Evolutionary conservation across 495 filamentous ascomycete genomes (phyloP), one percentile per base, ranked within the genome.

Genomic region (Penicillium lagena): DNA sequence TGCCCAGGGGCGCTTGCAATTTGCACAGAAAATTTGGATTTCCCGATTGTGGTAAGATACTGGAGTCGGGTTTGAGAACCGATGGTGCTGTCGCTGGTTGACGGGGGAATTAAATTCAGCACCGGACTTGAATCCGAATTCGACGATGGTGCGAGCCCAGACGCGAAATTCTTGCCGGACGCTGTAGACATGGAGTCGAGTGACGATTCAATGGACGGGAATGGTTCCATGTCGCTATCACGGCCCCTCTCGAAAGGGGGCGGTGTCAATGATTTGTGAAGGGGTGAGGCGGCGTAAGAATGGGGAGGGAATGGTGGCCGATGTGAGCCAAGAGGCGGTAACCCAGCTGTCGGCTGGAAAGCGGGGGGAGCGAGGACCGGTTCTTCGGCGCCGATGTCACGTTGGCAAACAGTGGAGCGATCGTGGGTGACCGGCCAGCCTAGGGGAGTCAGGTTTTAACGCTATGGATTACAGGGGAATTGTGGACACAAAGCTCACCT

Each of bases 1-100:
- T 3, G 84, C 63, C 47, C 82, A 88, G 4, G 85, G 63, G 13
- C 82, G 78, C 48, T 84, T 83, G 59, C 90, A 96, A 12, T 80
- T 79, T 1, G 90, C 86, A 60, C 90, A 96, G 54, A 89, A 95
- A 12, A 95, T 91, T 51, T 93, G 85, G 12, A 91, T 83, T 66
- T 82, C 60, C 74, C 58, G 62, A 34, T 55, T 62, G 40, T 64
- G 62, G 53, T 62, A 68, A 28, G 64, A 68, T 4, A 66, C 63
- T 2, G 70, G 70, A 0, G 68, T 73, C 1, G 68, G 68, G 39
- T 72, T 73, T 0, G 70, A 73, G 39, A 72, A 73, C n/a, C 70
- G 63, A 43, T 73, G 70, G 29, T 71, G 66, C 45, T 66, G 70
- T 14, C 70, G 70, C 43, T 68, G 66, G 7, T 57, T 56, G 37